Evolutionary conservation across 1,284 basidiomycete genomes (phyloP).

Genomic region (Malassezia psittaci): DNA sequence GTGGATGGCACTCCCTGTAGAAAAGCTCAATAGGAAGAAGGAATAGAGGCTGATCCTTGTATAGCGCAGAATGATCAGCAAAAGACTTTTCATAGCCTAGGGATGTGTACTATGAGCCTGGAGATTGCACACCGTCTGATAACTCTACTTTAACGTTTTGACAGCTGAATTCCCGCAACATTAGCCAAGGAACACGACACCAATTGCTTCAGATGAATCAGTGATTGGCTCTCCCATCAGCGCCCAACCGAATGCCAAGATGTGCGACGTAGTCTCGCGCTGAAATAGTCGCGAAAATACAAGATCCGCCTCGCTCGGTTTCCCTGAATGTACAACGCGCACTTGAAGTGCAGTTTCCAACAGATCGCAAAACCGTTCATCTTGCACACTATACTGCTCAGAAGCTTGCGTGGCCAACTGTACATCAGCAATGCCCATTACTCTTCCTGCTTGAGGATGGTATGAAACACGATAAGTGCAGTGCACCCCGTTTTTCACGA

Average conservation of each 20-base stretch:
- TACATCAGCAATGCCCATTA: not conserved
- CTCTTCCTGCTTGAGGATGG: not conserved
- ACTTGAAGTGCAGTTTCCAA: not conserved
- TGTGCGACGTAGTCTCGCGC: not conserved
- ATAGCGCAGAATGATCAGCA: not conserved
- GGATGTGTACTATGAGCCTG: no score
- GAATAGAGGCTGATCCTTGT: conserved; percentile 1
- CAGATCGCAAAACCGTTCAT: not conserved
- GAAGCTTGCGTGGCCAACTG: not conserved
- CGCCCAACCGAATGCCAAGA: not conserved
- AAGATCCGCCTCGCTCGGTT: not conserved
- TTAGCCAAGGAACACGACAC: not conserved
- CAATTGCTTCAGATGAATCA: not conserved
- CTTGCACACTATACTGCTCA: not conserved
- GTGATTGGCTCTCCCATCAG: not conserved
- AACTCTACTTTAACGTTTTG: no score
- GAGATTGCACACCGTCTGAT: no score
- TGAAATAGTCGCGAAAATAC: not conserved
- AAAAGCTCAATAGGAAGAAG: conserved; percentile 3
- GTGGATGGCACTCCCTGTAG: conserved; percentile 56
- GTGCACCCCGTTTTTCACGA: not conserved
- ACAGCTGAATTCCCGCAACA: no score
- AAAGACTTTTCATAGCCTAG: no score
- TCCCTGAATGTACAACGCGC: not conserved
- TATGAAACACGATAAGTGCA: conserved; percentile 2